Percentiles rank a stretch among this genome's conserved stretches.
Conservation (phyloP, 139 green algal species). For the Chlorella sp. region DNA sequence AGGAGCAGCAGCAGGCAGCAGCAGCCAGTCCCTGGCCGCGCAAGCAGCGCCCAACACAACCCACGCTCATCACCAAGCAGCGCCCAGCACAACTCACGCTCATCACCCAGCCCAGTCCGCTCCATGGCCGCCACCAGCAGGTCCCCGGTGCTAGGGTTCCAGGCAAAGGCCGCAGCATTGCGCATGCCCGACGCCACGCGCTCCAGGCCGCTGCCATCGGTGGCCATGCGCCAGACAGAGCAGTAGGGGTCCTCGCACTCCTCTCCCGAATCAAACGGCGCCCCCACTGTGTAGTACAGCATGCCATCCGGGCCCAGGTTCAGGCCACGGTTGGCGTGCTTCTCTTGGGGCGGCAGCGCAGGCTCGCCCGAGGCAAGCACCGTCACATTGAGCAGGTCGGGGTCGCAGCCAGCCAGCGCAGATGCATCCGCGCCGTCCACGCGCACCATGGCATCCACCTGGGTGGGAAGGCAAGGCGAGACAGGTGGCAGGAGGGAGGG, state of each 20-base stretch:
- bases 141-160: conserved; percentile 5
- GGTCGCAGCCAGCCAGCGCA: conserved; percentile 9
- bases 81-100: background rate
- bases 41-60: too few species aligned
- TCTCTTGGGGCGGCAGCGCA: background rate
- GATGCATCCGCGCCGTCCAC: conserved; percentile 22
- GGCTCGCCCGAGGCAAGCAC: background rate
- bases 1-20: too few species aligned
- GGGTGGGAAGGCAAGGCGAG: background rate
- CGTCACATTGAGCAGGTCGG: background rate
- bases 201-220: conserved; percentile 25
- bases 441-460: conserved; percentile 6
- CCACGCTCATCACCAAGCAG: background rate
- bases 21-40: too few species aligned
- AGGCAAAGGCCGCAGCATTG: conserved; percentile 22
- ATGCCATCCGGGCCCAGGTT: conserved; percentile 12
- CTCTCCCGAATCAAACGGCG: background rate
- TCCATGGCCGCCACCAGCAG: conserved; percentile 26
- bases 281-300: conserved; percentile 18
- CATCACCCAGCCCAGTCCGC: background rate
- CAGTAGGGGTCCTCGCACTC: conserved; percentile 17
- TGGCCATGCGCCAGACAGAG: conserved; percentile 24
- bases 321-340: background rate
- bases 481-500: too few species aligned
- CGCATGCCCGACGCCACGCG: conserved; percentile 32